Conservation (phyloP, 2,329 filamentous ascomycete genomes). For the Aotearoamyces nothofagi region DNA sequence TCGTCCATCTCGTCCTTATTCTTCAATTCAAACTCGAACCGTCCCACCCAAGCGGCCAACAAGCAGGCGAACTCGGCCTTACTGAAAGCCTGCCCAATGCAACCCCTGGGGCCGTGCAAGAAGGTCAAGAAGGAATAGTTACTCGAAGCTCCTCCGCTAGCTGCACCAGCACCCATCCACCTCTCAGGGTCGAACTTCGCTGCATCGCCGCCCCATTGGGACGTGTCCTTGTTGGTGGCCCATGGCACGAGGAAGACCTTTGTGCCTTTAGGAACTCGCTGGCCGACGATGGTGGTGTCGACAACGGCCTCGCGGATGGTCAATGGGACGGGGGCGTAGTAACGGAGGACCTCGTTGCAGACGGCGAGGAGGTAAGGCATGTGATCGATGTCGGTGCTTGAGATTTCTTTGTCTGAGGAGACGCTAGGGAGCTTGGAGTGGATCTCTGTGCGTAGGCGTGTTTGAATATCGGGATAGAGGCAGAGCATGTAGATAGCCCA, state of each 20-base stretch:
- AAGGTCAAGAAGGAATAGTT: constrained; percentile 75
- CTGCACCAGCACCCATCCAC: constrained; percentile 39
- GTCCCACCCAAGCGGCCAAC: constrained; percentile 60
- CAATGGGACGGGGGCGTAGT: constrained; percentile 55
- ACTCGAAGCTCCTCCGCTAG: constrained; percentile 52
- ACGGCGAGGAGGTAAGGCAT: constrained; percentile 72
- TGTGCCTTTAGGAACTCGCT: constrained; percentile 56
- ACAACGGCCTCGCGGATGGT: constrained; percentile 50
- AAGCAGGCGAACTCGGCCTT: constrained; percentile 75
- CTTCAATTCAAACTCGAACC: constrained; percentile 48
- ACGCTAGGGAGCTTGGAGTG: constrained; percentile 39
- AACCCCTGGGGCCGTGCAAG: constrained; percentile 71
- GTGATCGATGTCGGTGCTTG: constrained; percentile 46
- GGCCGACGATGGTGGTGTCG: constrained; percentile 49
- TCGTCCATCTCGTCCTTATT: constrained; percentile 49
- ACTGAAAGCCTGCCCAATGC: constrained; percentile 72
- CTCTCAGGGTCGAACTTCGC: constrained; percentile 63
- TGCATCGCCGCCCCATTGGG: constrained; percentile 66
- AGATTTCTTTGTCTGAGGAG: constrained; percentile 25
- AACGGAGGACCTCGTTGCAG: constrained; percentile 61
- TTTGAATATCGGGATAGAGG: constrained; percentile 48
- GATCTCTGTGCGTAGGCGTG: constrained; percentile 52
- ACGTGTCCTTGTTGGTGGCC: constrained; percentile 52
- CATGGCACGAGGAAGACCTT: constrained; percentile 43
- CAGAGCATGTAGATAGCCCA: constrained; percentile 62